Conservation (phyloP, 257 asterid species). For the Capsicum pubescens region DNA sequence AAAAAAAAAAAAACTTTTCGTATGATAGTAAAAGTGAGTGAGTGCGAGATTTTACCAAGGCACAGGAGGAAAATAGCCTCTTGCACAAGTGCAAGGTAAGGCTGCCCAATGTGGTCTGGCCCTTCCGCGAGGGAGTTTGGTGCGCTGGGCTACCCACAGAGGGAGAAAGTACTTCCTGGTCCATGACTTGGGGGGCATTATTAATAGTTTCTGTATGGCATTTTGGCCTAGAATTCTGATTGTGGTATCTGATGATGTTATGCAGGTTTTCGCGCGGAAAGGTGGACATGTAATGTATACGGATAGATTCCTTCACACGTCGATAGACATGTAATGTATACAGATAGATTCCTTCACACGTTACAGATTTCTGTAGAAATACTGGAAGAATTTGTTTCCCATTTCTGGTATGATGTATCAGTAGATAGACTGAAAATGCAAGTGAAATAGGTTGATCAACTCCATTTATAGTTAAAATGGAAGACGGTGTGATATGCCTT, state of each 20-base stretch:
- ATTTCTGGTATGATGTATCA: neutral
- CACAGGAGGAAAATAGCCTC: neutral
- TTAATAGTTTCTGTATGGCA: neutral
- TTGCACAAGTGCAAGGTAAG: neutral
- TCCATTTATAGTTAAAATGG: neutral
- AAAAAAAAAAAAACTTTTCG: neutral
- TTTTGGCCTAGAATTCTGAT: neutral
- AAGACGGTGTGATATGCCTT: neutral
- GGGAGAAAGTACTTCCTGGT: neutral
- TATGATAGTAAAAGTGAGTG: neutral
- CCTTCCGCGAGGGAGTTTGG: neutral
- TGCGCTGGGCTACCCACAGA: neutral
- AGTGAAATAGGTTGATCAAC: neutral
- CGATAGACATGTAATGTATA: neutral
- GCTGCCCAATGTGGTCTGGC: neutral
- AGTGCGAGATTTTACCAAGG: slow-evolving; percentile 1
- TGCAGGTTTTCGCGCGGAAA: neutral
- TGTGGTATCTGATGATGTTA: neutral
- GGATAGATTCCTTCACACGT: too few relatives aligned
- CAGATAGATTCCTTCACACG: neutral
- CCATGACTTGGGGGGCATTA: neutral
- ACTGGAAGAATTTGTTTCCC: slow-evolving; percentile 2
- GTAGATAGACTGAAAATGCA: neutral
- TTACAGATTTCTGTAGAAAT: neutral
- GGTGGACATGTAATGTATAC: neutral